Percentiles rank a stretch among this genome's conserved stretches.
These are phyloP conservation scores for Closterium sp. DNA, from an alignment of 139 green algal species.

Conservation along the genomic window DNA sequence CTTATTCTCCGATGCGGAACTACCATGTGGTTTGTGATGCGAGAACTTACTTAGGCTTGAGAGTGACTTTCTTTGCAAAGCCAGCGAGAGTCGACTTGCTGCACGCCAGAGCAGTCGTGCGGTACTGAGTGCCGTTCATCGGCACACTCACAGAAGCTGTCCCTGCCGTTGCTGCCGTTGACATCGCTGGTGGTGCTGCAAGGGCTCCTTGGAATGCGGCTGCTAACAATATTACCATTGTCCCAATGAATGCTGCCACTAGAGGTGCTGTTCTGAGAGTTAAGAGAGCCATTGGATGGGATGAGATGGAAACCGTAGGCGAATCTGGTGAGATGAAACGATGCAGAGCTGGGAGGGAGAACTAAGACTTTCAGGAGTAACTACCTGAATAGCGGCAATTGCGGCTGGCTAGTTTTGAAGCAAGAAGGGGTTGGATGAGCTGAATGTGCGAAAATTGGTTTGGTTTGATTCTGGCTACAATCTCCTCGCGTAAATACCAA, in stretches of 20 bases:
- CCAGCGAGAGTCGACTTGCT: background rate
- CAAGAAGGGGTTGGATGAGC: too few species aligned
- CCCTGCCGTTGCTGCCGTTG: background rate
- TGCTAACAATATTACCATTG: background rate
- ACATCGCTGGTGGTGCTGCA: background rate
- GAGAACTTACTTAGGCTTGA: background rate
- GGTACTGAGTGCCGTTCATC: background rate
- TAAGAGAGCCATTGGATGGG: background rate
- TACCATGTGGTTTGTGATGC: too few species aligned
- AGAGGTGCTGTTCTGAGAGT: background rate
- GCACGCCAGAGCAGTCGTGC: background rate
- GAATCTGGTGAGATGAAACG: background rate
- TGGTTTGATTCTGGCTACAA: too few species aligned
- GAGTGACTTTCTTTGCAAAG: background rate
- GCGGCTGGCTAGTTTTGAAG: too few species aligned
- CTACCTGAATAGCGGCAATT: background rate
- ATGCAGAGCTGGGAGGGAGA: background rate
- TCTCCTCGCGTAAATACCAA: too few species aligned
- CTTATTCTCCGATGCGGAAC: too few species aligned
- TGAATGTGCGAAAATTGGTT: too few species aligned
- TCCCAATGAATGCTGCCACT: background rate
- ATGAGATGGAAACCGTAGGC: too few species aligned
- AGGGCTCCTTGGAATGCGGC: background rate
- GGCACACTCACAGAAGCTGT: background rate
- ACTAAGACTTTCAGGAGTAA: background rate